Percentiles rank a stretch among this genome's conserved stretches.
phyloP scores from a whole-genome alignment of 805 yeast genomes.

The Ogataea paraovalis region DNA sequence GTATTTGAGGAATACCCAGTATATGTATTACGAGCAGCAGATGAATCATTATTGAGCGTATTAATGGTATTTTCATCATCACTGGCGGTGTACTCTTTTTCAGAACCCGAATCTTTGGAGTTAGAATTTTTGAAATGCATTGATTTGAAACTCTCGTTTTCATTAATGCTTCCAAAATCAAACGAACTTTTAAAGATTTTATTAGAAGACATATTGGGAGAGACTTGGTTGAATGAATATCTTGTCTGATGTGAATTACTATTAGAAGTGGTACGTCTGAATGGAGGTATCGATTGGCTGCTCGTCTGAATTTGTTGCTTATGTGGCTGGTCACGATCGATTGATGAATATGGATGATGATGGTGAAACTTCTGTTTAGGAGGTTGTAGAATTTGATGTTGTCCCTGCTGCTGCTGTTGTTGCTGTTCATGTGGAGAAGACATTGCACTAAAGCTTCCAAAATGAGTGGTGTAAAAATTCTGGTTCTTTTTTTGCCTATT shows the following conservation, averaged over 20 bases:
- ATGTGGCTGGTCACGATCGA: slow-evolving; percentile 5
- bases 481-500: slow-evolving; percentile 14
- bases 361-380: background rate
- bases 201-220: slow-evolving; percentile 12
- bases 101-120: slow-evolving; percentile 7
- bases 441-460: slow-evolving; percentile 16
- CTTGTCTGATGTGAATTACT: slow-evolving; percentile 1
- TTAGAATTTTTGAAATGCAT: slow-evolving; percentile 4
- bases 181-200: slow-evolving; percentile 14
- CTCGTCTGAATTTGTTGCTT: slow-evolving; percentile 1
- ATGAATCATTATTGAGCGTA: slow-evolving; percentile 14
- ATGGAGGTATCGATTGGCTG: slow-evolving; percentile 9
- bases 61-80: slow-evolving; percentile 11
- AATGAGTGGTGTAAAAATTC: slow-evolving; percentile 14
- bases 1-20: slow-evolving; percentile 25
- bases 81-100: slow-evolving; percentile 13
- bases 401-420: slow-evolving; percentile 2
- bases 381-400: background rate
- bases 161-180: slow-evolving; percentile 11
- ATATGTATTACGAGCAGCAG: slow-evolving; percentile 21
- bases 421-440: slow-evolving; percentile 12
- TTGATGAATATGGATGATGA: background rate
- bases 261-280: slow-evolving; percentile 5
- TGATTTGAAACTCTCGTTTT: slow-evolving; percentile 5
- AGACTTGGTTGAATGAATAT: slow-evolving; percentile 14